Evolutionary conservation across 176 grass and related monocot genomes (phyloP).

Genomic region (Raddia distichophylla): DNA sequence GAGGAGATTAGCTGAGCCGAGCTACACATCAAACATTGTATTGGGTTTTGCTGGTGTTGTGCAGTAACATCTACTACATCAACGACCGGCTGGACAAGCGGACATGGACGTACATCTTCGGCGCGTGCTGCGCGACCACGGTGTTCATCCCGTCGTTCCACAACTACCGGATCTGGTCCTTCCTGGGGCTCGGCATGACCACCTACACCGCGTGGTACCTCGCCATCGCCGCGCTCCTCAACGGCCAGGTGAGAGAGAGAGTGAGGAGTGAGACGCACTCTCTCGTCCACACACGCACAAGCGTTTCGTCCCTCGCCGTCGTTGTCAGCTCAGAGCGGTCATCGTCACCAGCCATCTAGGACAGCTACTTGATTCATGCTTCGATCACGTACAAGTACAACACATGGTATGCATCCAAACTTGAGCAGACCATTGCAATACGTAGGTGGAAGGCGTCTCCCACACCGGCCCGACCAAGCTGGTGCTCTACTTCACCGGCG

Average conservation of each 20-base stretch:
- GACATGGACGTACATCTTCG: constrained; percentile 93
- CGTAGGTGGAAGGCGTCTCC: constrained; percentile 55
- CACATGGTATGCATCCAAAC: neutral
- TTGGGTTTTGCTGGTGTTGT: neutral
- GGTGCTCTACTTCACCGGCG: constrained; percentile 92
- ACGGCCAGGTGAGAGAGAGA: constrained; percentile 57
- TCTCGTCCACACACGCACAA: neutral
- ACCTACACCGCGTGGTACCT: constrained; percentile 90
- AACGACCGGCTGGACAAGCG: constrained; percentile 88
- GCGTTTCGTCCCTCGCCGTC: neutral
- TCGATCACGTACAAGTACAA: too few relatives aligned
- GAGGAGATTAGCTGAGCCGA: neutral
- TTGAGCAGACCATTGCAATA: neutral
- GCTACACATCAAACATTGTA: neutral
- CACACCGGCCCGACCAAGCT: constrained; percentile 65
- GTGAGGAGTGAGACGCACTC: neutral
- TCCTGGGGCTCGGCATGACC: constrained; percentile 87
- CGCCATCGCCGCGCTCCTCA: constrained; percentile 67
- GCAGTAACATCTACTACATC: constrained; percentile 84
- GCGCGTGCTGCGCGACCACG: constrained; percentile 82
- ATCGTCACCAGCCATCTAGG: neutral
- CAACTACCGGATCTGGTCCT: constrained; percentile 97
- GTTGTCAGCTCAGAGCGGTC: neutral
- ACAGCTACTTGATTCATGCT: too few relatives aligned
- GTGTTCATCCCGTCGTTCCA: constrained; percentile 91